Evolutionary conservation across 768 basidiomycete species (phyloP), one percentile per base, ranked within the genome.

Genomic region (Tremella mesenterica): DNA sequence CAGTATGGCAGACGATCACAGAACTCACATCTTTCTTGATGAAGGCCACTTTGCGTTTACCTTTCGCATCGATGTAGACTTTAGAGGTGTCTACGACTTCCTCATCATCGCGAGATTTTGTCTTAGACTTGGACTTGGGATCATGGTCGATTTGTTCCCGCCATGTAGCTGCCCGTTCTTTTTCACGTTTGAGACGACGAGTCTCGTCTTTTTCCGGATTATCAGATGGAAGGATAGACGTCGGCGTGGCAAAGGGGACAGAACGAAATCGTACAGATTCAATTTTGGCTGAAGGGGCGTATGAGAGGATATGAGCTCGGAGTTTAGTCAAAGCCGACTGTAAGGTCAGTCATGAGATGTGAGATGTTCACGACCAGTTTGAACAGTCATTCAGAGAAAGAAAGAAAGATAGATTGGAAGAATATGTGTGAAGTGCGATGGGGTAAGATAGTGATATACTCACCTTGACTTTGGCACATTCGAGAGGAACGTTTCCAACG

Each of bases 221-320:
- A 8, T 59, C 61, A 3, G 57, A 53, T 0, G 81, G 78, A 16
- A 83, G 76, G 58, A 81, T 79, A 10, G 84, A 72, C 0, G 88
- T 88, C 9, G 93, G 88, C 0, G 79, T 79, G 58, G 86, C 83
- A 77, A 96, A 96, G 1, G 91, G 84, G 46, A 95, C 80, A 14
- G 91, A 95, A 48, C 93, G 88, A 78, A 93, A 95, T 38, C 93
- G 88, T 23, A 83, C 80, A 4, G 90, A 91, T 67, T 97, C 93
- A 58, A 95, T 84, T 76, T 86, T 88, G 48, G 87, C 82, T 0
- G 78, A 73, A 2, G 86, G 83, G 13, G 87, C 78, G 57, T 81
- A 79, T 0, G 83, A 75, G 21, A 89, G 77, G 57, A 96, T 79
- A 69, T 92, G 86, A 25, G 80, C 79, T 56, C 82, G 82, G 26